Evolutionary conservation across 495 filamentous ascomycete genomes (phyloP), one percentile per base, ranked within the genome.

Genomic region (Lophium mytilinum): DNA sequence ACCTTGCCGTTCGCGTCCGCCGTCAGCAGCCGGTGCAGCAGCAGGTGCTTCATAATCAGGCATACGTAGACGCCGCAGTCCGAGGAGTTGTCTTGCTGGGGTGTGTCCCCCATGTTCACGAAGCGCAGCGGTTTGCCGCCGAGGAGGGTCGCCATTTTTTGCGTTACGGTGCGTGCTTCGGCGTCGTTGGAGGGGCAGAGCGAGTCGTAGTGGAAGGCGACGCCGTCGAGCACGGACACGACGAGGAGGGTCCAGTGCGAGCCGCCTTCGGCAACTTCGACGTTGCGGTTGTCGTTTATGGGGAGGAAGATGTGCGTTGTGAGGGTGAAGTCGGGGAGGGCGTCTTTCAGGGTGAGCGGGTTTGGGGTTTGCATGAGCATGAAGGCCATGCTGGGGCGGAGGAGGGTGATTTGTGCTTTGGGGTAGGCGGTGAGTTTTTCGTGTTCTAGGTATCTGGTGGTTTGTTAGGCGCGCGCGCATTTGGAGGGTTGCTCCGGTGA

Each of bases 11-110:
- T 80, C 1, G 83, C 80, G 62, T 87, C 84, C 4, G 86, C 88
- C 43, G 75, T 78, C 42, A 99, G 72, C n/a, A 99, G 72, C 45
- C 87, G 77, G 70, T 87, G 89, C 37, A 96, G 70, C 17, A 98
- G 80, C 14, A 99, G 72, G 69, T 95, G 82, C 39, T 87, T 79
- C 91, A 97, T 99, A 53, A 86, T 78, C 61, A 96, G 80, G 69
- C 94, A 97, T 1, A 99, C 94, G 69, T 89, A 96, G 0, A 99
- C 90, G 12, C 94, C 94, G 67, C 94, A 99, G 72, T 97, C 94
- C 59, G 79, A 88, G 52, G 85, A 81, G 63, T 97, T 96, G 60
- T 90, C 87, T 70, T 99, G 94, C 61, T 95, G 86, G 2, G 93
- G 94, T 9, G 82, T 83, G 66, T 97, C 93, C 4, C 83, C 74